Percentiles rank a stretch among this genome's conserved stretches.
phyloP scores from a whole-genome alignment of 148 eudicot genomes.

The Camellia granthamiana region DNA sequence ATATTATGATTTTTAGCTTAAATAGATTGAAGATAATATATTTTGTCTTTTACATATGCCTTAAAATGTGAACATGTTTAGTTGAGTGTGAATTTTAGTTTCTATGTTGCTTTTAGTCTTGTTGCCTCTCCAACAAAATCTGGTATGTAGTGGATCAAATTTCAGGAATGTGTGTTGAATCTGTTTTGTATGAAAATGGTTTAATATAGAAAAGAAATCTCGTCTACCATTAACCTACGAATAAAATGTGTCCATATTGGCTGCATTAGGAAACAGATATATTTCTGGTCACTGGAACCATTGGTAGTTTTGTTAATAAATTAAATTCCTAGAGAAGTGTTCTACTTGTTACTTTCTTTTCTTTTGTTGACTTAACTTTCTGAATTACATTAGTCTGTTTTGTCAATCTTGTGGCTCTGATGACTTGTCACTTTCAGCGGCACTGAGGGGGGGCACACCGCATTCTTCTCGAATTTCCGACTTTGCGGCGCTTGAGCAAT shows the following conservation, averaged over 20 bases:
- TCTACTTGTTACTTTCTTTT: not conserved
- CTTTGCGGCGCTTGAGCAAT: constrained; percentile 57
- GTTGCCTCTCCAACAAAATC: not conserved
- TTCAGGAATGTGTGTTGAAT: not conserved
- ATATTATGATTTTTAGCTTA: not conserved
- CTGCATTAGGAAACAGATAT: not conserved
- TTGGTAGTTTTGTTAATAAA: not conserved
- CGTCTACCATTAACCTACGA: not conserved
- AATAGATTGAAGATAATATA: too few species aligned
- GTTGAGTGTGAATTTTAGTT: not conserved
- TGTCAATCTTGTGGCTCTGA: not conserved
- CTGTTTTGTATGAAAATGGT: not conserved
- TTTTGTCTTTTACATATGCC: not conserved
- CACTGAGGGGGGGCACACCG: constrained; percentile 40
- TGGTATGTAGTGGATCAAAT: not conserved
- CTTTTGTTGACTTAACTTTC: not conserved
- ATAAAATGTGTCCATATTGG: not conserved
- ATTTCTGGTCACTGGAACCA: not conserved
- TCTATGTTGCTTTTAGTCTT: not conserved
- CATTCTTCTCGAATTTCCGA: constrained; percentile 49
- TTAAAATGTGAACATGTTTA: not conserved
- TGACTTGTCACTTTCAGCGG: constrained; percentile 42
- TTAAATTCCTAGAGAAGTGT: not conserved
- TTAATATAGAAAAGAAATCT: not conserved
- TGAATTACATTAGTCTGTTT: not conserved